phyloP scores from a whole-genome alignment of 441 rosid species.

The Lepidium campestre region DNA sequence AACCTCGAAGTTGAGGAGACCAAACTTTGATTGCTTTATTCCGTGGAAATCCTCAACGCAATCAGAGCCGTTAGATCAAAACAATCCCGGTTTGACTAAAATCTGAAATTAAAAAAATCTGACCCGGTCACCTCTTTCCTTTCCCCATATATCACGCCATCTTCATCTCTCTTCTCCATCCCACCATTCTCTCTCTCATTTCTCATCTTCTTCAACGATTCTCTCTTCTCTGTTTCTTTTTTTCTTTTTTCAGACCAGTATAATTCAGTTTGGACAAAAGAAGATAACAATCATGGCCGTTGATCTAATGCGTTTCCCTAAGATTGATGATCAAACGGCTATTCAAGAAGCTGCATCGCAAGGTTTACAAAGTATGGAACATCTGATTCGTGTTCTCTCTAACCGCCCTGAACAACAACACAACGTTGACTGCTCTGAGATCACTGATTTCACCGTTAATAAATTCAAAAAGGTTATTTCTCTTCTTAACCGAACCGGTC shows the following conservation, averaged over 20 bases:
- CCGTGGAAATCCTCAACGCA: slow-evolving; percentile 48
- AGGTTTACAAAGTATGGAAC: slow-evolving; percentile 79
- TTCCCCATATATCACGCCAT: slow-evolving; percentile 30
- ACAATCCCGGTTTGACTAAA: slow-evolving; percentile 35
- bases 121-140: slow-evolving; percentile 40
- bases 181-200: not conserved
- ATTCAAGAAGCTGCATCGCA: slow-evolving; percentile 81
- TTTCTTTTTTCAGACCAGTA: not conserved
- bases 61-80: slow-evolving; percentile 48
- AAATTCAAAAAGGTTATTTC: slow-evolving; percentile 78
- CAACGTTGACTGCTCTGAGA: slow-evolving; percentile 49
- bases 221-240: no score
- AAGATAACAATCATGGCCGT: slow-evolving; percentile 42
- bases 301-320: slow-evolving; percentile 55
- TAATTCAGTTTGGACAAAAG: not conserved
- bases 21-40: slow-evolving; percentile 29
- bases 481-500: slow-evolving; percentile 76
- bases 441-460: slow-evolving; percentile 63
- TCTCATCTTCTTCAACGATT: not conserved
- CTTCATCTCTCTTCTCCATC: slow-evolving; percentile 7
- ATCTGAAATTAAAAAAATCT: not conserved
- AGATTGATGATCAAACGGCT: slow-evolving; percentile 68
- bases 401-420: slow-evolving; percentile 26
- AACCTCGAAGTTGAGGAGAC: slow-evolving; percentile 17
- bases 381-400: slow-evolving; percentile 63